phyloP scores from a whole-genome alignment of 805 yeast genomes.

The Torulaspora maleeae region DNA sequence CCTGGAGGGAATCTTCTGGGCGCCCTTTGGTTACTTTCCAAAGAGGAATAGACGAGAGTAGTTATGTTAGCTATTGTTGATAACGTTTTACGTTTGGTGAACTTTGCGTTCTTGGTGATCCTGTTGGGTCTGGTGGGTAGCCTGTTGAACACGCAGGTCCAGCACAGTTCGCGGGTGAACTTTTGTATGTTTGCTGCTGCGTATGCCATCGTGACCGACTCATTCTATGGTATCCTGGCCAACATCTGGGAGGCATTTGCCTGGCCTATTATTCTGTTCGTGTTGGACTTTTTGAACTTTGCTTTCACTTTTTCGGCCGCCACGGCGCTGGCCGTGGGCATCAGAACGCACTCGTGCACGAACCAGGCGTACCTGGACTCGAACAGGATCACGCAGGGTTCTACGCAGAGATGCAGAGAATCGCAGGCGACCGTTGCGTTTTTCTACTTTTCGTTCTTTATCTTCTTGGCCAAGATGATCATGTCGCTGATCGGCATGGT shows the following conservation, averaged over 20 bases:
- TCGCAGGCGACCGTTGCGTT: slow-evolving; percentile 83
- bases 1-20: neutral
- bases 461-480: slow-evolving; percentile 61
- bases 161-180: slow-evolving; percentile 70
- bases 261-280: slow-evolving; percentile 74
- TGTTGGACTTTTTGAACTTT: slow-evolving; percentile 79
- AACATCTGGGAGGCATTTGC: slow-evolving; percentile 69
- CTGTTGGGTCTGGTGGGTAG: slow-evolving; percentile 86
- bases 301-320: slow-evolving; percentile 94
- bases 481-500: slow-evolving; percentile 51
- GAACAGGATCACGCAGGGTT: slow-evolving; percentile 73
- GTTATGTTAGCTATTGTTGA: slow-evolving; percentile 68
- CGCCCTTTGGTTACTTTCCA: neutral
- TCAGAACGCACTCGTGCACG: slow-evolving; percentile 79
- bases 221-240: slow-evolving; percentile 74
- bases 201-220: slow-evolving; percentile 75
- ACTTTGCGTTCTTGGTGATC: slow-evolving; percentile 72
- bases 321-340: slow-evolving; percentile 87
- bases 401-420: slow-evolving; percentile 84
- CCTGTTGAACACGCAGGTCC: slow-evolving; percentile 65
- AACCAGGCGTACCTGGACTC: slow-evolving; percentile 57
- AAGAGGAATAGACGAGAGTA: neutral
- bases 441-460: slow-evolving; percentile 77
- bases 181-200: slow-evolving; percentile 84
- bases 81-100: slow-evolving; percentile 63